phyloP scores from a whole-genome alignment of 1,284 basidiomycete genomes.

The Naganishia sp. region DNA sequence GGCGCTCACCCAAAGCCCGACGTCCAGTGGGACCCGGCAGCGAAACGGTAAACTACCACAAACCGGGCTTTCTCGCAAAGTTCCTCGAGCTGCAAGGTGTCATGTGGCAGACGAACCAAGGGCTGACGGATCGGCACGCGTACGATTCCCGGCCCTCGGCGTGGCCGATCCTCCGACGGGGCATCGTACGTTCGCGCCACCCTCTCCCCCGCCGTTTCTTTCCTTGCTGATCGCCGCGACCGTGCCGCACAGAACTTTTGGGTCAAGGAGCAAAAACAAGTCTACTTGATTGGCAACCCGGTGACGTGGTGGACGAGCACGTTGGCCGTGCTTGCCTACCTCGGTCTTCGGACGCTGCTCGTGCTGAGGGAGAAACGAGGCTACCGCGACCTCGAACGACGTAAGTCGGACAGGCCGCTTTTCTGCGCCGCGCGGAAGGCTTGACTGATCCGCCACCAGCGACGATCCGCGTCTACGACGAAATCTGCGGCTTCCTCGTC shows the following conservation, averaged over 20 bases:
- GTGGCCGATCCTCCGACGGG: constrained; percentile 87
- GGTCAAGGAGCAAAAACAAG: constrained; percentile 93
- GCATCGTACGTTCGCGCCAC: constrained; percentile 69
- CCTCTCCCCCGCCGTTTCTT: not conserved
- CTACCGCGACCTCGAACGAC: constrained; percentile 84
- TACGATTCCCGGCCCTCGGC: constrained; percentile 88
- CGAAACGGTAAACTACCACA: constrained; percentile 81
- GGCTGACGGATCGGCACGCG: constrained; percentile 87
- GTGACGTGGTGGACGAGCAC: constrained; percentile 87
- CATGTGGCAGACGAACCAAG: constrained; percentile 98
- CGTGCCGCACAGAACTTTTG: constrained; percentile 81
- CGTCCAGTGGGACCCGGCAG: constrained; percentile 66
- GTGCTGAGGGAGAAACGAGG: constrained; percentile 88
- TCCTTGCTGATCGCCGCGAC: constrained; percentile 6
- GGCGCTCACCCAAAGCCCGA: constrained; percentile 27
- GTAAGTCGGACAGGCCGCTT: constrained; percentile 58
- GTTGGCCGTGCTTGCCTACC: constrained; percentile 68
- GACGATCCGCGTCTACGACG: constrained; percentile 87
- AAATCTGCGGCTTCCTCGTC: constrained; percentile 85
- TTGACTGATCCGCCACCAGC: constrained; percentile 56
- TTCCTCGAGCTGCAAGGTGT: constrained; percentile 90
- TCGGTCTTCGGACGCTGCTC: constrained; percentile 70
- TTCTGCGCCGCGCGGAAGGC: constrained; percentile 9
- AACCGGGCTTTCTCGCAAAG: constrained; percentile 83
- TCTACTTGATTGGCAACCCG: constrained; percentile 94